Evolutionary conservation across 805 yeast species (phyloP), one percentile per base, ranked within the genome.

Genomic region (Cyberlindnera mrakii): DNA sequence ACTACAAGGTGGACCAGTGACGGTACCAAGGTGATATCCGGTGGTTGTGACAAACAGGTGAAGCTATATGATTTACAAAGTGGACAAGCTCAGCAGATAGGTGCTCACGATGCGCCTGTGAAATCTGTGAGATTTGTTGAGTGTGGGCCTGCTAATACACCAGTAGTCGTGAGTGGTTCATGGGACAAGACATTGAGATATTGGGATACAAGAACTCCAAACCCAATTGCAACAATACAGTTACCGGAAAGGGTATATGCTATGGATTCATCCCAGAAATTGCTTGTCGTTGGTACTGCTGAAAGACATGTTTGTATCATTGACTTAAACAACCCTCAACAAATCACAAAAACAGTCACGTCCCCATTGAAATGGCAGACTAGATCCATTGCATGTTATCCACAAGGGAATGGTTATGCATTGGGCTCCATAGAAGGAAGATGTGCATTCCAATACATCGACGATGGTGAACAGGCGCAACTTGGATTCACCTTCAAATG

Each of bases 101-200:
- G 97, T 10, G 74, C 73, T 5, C 98, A 93, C 65, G 87, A 82
- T 59, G 87, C 82, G 4, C 74, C 96, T 0, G 95, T 93, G 4
- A 77, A 74, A 43, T 62, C 76, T 13, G 85, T 91, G 18, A 70
- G 95, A 43, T 80, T 75, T 48, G 96, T 87, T 10, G 82, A 82
- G 48, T 83, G 90, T 59, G 96, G 95, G 0, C 88, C 90, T n/a
- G 70, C 81, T 8, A 85, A 85, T 54, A 77, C 88, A 1, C 71
- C 68, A 25, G 86, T 86, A 50, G 78, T 91, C 23, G 97, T 89
- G 3, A 78, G 90, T 35, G 96, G 96, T 7, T 87, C 96, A 6
- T 93, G 97, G 97, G 99, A 93, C 65, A 89, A 88, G 66, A 88
- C 97, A 1, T 66, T 93, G 49, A 81, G 78, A 60, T 93, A 93